Evolutionary conservation across 225 moss, liverwort and hornwort species (phyloP).

Genomic region (Pseudoscleropodium purum): DNA sequence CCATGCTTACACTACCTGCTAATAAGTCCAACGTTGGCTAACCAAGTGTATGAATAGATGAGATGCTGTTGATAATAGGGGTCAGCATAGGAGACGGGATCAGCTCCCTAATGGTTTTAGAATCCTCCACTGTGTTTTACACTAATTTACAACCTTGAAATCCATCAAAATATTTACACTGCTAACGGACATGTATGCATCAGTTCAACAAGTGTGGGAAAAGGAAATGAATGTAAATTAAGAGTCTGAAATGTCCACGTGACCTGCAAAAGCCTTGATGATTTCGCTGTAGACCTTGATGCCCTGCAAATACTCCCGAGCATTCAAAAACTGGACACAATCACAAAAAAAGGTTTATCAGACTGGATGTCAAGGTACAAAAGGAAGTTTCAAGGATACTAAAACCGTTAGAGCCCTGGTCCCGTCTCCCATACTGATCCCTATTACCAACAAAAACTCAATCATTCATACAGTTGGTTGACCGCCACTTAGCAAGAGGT

Average conservation of each 20-base stretch:
- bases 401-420: background rate
- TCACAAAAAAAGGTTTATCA: background rate
- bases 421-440: background rate
- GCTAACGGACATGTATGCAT: background rate
- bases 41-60: background rate
- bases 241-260: slow-evolving; percentile 1
- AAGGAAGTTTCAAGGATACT: background rate
- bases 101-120: background rate
- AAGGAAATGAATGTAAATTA: background rate
- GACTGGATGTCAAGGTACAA: background rate
- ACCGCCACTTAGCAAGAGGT: background rate
- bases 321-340: slow-evolving; percentile 51
- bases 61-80: background rate
- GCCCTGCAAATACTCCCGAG: slow-evolving; percentile 61
- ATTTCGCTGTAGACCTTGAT: slow-evolving; percentile 55
- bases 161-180: background rate
- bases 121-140: background rate
- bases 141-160: background rate
- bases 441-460: background rate
- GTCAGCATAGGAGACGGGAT: background rate
- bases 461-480: too few species aligned
- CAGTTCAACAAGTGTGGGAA: background rate
- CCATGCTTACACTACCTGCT: background rate
- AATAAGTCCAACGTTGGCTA: background rate
- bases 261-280: slow-evolving; percentile 36